Evolutionary conservation across 2,329 filamentous ascomycete species (phyloP).

Genomic region (Apiospora hydei): DNA sequence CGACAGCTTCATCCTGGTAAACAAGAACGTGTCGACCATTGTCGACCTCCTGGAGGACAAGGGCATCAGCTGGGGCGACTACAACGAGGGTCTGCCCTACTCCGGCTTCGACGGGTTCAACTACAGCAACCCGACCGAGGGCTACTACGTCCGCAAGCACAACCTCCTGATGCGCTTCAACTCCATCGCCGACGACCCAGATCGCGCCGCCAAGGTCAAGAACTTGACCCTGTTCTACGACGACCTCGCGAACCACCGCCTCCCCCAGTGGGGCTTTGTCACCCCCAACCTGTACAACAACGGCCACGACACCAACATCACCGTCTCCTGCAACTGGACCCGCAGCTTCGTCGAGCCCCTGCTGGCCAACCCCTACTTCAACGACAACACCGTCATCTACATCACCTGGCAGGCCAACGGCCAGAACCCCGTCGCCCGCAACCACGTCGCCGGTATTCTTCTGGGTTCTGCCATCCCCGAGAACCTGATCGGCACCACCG

Average conservation of each 20-base stretch:
- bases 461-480: constrained; percentile 75
- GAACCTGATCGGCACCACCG: constrained; percentile 69
- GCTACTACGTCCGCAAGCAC: constrained; percentile 50
- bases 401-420: constrained; percentile 75
- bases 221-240: constrained; percentile 67
- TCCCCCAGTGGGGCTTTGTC: constrained; percentile 72
- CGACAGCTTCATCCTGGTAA: constrained; percentile 52
- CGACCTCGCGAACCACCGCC: constrained; percentile 59
- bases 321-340: constrained; percentile 74
- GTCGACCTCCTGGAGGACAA: constrained; percentile 53
- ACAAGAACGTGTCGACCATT: constrained; percentile 54
- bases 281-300: constrained; percentile 71
- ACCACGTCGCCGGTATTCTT: constrained; percentile 74
- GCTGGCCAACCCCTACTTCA: constrained; percentile 72
- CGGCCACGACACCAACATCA: constrained; percentile 73
- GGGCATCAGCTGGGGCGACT: constrained; percentile 51
- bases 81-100: constrained; percentile 54
- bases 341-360: constrained; percentile 74
- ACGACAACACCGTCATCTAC: constrained; percentile 76
- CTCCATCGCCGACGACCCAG: constrained; percentile 47
- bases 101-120: constrained; percentile 54
- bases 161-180: constrained; percentile 53
- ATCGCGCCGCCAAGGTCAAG: constrained; percentile 65
- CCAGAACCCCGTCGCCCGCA: constrained; percentile 69
- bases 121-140: constrained; percentile 51